Base-by-base conservation (phyloP, 1,284 basidiomycete species). In the Trametes versicolor region DNA sequence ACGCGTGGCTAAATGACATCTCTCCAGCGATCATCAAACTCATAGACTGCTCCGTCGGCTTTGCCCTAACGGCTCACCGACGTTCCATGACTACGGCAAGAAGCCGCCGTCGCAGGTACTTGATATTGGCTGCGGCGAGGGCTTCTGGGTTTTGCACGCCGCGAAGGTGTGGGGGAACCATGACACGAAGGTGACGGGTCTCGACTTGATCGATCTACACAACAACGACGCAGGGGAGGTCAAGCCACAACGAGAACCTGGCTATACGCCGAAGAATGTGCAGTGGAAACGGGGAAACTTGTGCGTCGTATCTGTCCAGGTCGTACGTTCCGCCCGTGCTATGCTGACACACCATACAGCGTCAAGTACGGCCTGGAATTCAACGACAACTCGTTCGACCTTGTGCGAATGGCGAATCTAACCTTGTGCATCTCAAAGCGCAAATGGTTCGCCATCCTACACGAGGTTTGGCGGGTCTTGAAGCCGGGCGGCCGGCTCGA, bases 111-210 rank as follows among this genome's bases (percentile, higher is more conserved):
- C 74, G 1, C 77, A 78, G n/a, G 85, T 89, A 32, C 82, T 93
- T 12, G 91, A 93, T 71, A 77, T 93, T 19, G 91, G 91, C 7
- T 92, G 90, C 75, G 91, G 91, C 5, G 72, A 83, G 58, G 91
- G 91, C 0, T 72, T 82, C 48, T 93, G 91, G 91, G 79, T 86
- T 2, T 68, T 85, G 0, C 80, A 87, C 49, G 87, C 90, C 3
- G 85, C 89, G 9, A 78, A 73, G 21, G 71, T 77, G n/a, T 93
- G 91, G 91, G 82, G 80, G 39, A 74, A 79, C 39, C 77, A 68
- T 32, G 74, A 75, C 19, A 78, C 85, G 19, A 80, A 80, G 25
- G 81, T 93, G 58, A 85, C 84, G 19, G 91, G 87, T 1, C 80
- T 92, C 43, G 90, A 93, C 72, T 75, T 93, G 39, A 80, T 91